Evolutionary conservation across 306 rosid genomes (phyloP), one percentile per base, ranked within the genome.

Genomic region (Elaeagnus macrophylla): DNA sequence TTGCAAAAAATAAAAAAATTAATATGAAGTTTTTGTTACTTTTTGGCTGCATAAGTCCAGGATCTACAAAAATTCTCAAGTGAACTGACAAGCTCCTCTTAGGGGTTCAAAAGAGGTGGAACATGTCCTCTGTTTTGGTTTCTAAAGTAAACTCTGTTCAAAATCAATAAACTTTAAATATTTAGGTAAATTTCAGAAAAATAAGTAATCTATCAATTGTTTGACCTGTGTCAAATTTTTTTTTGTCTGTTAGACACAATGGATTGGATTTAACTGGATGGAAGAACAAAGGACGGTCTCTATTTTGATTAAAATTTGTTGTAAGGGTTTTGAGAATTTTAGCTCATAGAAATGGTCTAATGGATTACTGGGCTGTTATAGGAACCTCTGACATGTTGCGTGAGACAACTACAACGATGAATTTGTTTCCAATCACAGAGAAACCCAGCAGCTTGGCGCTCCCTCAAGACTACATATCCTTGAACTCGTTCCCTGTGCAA

Each of bases 371-470:
- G 42, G 17, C 39, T 25, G 20, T 62, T 7, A 10, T 72, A 88
- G 97, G 77, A 14, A 52, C 74, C 6, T 48, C 78, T 48, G 97
- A 83, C 52, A 72, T 75, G 60, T 67, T 62, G 4, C 53, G 70
- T 36, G 76, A 56, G 54, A 62, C 72, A 54, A 55, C 75, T 44
- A 50, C 78, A 12, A 73, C 80, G 32, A 58, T 79, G 81, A 77
- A 72, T 59, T 61, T 77, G 16, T 81, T 83, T 65, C 89, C 94
- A 8, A 38, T 49, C 1, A 59, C 62, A 52, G 86, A 79, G 51
- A 75, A 57, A 25, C 13, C 48, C 4, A 54, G 67, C 14, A 59
- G 59, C 61, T 14, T 12, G 6, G 17, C 68, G 20, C 36, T 66
- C 0, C 38, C 48, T n/a, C 18, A 55, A 49, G 71, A 67, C 38